Evolutionary conservation across 371 early-diverging fungal genomes (phyloP).

Genomic region (Batrachochytrium dendrobatidis): DNA sequence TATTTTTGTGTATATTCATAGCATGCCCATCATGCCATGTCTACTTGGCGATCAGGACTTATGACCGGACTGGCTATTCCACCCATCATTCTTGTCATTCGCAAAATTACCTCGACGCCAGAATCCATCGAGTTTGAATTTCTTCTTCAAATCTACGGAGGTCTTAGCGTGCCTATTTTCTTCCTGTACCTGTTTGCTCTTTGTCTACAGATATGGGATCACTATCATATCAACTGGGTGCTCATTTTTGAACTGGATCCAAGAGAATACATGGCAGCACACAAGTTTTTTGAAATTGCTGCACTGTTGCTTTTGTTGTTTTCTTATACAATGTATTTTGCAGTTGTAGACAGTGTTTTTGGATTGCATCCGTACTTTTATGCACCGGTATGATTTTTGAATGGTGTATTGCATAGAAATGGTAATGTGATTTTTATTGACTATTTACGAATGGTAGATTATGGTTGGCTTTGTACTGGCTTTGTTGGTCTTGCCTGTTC

Average conservation of each 20-base stretch:
- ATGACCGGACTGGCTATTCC: constrained; percentile 15
- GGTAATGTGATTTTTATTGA: background rate
- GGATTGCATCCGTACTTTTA: background rate
- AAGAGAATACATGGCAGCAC: constrained; percentile 10
- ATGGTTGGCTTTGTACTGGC: background rate
- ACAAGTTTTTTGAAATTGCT: constrained; percentile 15
- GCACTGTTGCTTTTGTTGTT: constrained; percentile 13
- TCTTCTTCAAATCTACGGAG: constrained; percentile 17
- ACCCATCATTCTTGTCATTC: constrained; percentile 9
- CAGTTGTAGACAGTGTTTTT: background rate
- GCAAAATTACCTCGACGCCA: background rate
- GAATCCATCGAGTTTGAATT: background rate
- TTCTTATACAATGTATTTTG: constrained; percentile 2
- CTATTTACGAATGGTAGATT: background rate
- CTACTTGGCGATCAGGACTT: constrained; percentile 17
- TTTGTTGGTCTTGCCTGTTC: background rate
- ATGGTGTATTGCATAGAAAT: background rate
- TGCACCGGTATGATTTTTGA: constrained; percentile 1
- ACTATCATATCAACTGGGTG: constrained; percentile 22
- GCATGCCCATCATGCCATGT: no score
- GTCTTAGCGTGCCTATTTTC: constrained; percentile 23
- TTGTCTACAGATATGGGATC: constrained; percentile 17
- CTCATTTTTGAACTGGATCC: constrained; percentile 27
- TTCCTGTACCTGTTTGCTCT: constrained; percentile 19
- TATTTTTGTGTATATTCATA: no score